phyloP scores from a whole-genome alignment of 768 basidiomycete genomes.

The Trametes cubensis region DNA sequence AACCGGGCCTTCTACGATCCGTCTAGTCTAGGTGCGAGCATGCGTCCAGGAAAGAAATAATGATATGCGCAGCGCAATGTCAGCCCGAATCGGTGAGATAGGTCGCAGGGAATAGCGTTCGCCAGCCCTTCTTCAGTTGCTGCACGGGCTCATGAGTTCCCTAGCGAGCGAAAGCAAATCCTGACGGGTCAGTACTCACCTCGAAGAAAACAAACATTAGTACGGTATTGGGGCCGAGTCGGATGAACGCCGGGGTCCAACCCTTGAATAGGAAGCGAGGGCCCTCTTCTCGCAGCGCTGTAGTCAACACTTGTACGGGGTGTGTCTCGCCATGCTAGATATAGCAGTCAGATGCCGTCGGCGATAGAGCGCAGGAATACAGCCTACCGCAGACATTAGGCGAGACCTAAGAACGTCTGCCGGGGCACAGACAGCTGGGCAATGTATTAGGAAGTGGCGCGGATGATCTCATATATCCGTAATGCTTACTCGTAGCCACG shows the following conservation, averaged over 20 bases:
- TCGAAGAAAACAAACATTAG: conserved; percentile 86
- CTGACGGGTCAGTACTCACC: conserved; percentile 42
- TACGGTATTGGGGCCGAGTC: conserved; percentile 82
- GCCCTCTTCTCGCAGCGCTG: conserved; percentile 73
- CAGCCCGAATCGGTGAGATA: conserved; percentile 15
- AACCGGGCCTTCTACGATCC: conserved; percentile 12
- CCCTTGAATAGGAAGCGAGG: conserved; percentile 81
- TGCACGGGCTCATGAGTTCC: conserved; percentile 31
- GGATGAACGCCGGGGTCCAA: conserved; percentile 87
- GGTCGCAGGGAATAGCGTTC: conserved; percentile 27
- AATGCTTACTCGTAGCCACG: conserved; percentile 70
- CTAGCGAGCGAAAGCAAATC: background rate
- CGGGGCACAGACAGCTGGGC: conserved; percentile 73
- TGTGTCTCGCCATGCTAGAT: conserved; percentile 53
- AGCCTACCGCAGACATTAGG: conserved; percentile 72
- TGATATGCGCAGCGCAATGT: conserved; percentile 11
- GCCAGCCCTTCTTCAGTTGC: conserved; percentile 77
- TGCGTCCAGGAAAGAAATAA: conserved; percentile 15
- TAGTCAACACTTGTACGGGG: conserved; percentile 54
- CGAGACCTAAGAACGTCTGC: conserved; percentile 77
- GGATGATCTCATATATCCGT: background rate
- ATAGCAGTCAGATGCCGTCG: conserved; percentile 11
- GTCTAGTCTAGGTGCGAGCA: conserved; percentile 20
- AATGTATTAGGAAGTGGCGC: background rate
- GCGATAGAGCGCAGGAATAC: background rate